These are phyloP conservation scores for Cutaneotrichosporon cutaneum DNA, from an alignment of 1,284 basidiomycete species.

Conservation along the genomic window DNA sequence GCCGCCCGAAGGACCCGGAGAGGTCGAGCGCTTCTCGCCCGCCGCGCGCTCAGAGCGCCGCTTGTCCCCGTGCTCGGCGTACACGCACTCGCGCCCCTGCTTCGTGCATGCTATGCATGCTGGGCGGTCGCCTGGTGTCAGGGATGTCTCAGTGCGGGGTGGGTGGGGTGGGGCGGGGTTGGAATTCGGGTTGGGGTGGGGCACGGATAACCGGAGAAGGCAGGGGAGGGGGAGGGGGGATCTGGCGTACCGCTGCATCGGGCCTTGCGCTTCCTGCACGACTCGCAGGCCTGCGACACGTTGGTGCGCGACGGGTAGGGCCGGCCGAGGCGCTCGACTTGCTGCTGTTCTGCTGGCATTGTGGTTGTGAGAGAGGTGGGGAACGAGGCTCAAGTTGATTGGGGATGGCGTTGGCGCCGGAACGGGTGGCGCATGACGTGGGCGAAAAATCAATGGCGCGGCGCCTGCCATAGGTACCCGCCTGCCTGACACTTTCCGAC, in stretches of 20 bases:
- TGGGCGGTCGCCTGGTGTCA: slow-evolving; percentile 4
- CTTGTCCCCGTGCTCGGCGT: slow-evolving; percentile 1
- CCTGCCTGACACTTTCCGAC: too few relatives aligned
- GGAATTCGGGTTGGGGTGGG: neutral
- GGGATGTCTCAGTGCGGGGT: neutral
- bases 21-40: neutral
- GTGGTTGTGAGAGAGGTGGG: neutral
- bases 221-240: too few relatives aligned
- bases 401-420: too few relatives aligned
- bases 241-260: neutral
- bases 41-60: neutral
- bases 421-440: neutral
- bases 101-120: slow-evolving; percentile 2
- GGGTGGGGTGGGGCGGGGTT: neutral
- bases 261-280: slow-evolving; percentile 3
- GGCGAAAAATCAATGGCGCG: neutral
- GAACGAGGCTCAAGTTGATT: too few relatives aligned
- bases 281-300: slow-evolving; percentile 1
- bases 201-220: neutral
- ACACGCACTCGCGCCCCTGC: neutral
- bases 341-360: neutral
- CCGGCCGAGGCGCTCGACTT: neutral
- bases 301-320: slow-evolving; percentile 1
- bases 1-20: neutral
- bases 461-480: too few relatives aligned